phyloP scores from a whole-genome alignment of 192 early-diverging fungal genomes.

The Coemansia sp. region DNA sequence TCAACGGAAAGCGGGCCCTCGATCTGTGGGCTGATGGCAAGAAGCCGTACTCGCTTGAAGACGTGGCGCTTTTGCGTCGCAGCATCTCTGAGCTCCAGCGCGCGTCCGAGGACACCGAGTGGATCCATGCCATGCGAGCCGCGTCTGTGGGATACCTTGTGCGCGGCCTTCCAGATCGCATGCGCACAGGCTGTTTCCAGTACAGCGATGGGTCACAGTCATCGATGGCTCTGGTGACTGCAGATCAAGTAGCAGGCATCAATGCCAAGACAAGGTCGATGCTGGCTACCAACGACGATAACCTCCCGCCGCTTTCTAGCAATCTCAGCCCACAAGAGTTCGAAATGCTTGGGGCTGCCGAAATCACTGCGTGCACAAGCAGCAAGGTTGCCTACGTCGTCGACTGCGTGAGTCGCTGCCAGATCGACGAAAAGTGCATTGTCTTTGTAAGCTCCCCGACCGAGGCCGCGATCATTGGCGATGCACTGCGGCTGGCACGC shows the following conservation, averaged over 20 bases:
- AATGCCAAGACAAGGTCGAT: constrained; percentile 11
- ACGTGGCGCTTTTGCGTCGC: constrained; percentile 24
- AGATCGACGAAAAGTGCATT: constrained; percentile 48
- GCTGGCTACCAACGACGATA: constrained; percentile 21
- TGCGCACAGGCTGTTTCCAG: constrained; percentile 3
- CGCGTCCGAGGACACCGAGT: constrained; percentile 26
- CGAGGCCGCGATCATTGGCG: constrained; percentile 28
- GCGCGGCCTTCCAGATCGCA: constrained; percentile 18
- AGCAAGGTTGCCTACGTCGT: constrained; percentile 43
- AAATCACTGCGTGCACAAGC: constrained; percentile 15
- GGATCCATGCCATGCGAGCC: constrained; percentile 24
- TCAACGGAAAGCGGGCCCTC: constrained; percentile 33
- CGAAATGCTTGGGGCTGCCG: constrained; percentile 17
- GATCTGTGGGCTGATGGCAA: constrained; percentile 39
- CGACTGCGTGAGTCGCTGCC: constrained; percentile 20
- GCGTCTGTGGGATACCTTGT: constrained; percentile 32
- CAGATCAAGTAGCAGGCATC: constrained; percentile 21
- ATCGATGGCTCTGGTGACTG: constrained; percentile 13
- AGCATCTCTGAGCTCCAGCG: constrained; percentile 30
- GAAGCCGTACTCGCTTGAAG: constrained; percentile 33
- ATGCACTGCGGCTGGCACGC: constrained; percentile 37
- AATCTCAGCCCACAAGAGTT: constrained; percentile 40
- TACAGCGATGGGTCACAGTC: neutral
- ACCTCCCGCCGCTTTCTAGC: constrained; percentile 31
- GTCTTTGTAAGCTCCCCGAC: constrained; percentile 36